A percentile compares a stretch with the other conserved stretches of the same genome.
Conservation (phyloP, 2,329 filamentous ascomycete genomes). For the Pseudonectria buxi region DNA sequence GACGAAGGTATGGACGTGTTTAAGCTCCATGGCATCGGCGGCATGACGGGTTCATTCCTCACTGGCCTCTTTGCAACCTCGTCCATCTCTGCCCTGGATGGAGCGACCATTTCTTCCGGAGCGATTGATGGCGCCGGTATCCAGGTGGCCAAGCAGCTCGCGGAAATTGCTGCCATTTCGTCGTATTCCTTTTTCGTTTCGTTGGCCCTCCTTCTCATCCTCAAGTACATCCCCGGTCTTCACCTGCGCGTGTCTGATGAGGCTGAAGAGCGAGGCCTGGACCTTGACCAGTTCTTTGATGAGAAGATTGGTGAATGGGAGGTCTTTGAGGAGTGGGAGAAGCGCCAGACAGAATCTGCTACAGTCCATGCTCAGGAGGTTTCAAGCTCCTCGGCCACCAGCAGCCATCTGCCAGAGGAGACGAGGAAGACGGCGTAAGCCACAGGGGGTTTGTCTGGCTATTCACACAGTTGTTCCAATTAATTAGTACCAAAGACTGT, state of each 20-base stretch:
- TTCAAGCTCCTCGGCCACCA: slow-evolving; percentile 2
- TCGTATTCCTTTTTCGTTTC: slow-evolving; percentile 8
- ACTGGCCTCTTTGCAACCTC: slow-evolving; percentile 50
- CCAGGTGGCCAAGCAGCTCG: slow-evolving; percentile 8
- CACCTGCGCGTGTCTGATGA: slow-evolving; percentile 9
- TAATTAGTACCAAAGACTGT: too few relatives aligned
- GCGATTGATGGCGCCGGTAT: slow-evolving; percentile 8
- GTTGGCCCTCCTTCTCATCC: slow-evolving; percentile 3
- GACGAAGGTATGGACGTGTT: slow-evolving; percentile 55
- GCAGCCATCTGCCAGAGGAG: slow-evolving; percentile 1
- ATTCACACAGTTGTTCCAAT: too few relatives aligned
- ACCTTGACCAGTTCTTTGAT: slow-evolving; percentile 9
- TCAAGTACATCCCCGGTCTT: slow-evolving; percentile 10
- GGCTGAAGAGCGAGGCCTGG: slow-evolving; percentile 9
- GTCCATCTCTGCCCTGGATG: slow-evolving; percentile 45
- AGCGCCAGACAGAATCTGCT: background rate
- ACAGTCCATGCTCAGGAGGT: slow-evolving; percentile 2
- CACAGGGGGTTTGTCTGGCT: too few relatives aligned
- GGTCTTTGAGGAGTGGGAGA: slow-evolving; percentile 6
- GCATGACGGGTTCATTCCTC: slow-evolving; percentile 49
- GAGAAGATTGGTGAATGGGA: slow-evolving; percentile 11
- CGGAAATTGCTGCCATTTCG: slow-evolving; percentile 10
- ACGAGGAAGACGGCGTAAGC: too few relatives aligned
- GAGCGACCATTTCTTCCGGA: slow-evolving; percentile 27
- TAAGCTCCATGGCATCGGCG: slow-evolving; percentile 51